phyloP scores from a whole-genome alignment of 768 basidiomycete genomes.

The Cystobasidium tubakii region DNA sequence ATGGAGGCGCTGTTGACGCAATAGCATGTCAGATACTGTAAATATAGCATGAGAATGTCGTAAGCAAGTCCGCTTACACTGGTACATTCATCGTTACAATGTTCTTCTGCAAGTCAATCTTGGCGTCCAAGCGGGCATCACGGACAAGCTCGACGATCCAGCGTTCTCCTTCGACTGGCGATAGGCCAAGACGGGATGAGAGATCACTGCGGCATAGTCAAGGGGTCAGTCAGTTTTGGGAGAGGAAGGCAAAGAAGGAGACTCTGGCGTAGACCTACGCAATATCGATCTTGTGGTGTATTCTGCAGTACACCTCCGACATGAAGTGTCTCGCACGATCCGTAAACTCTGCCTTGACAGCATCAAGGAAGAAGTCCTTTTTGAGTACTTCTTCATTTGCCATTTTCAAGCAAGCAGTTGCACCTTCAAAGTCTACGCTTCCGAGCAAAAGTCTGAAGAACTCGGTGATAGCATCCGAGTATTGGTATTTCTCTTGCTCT shows the following conservation, averaged over 20 bases:
- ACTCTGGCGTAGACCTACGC: too few relatives aligned
- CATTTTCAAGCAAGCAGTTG: slow-evolving; percentile 67
- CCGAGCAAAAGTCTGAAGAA: slow-evolving; percentile 91
- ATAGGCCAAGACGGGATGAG: slow-evolving; percentile 84
- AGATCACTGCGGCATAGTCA: slow-evolving; percentile 60
- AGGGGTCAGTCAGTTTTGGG: neutral
- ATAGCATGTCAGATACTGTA: neutral
- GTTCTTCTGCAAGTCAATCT: slow-evolving; percentile 86
- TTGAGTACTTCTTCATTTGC: slow-evolving; percentile 60
- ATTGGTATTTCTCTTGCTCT: slow-evolving; percentile 92
- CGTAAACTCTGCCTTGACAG: slow-evolving; percentile 86
- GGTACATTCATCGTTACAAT: slow-evolving; percentile 35
- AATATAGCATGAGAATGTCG: too few relatives aligned
- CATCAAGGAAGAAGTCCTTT: slow-evolving; percentile 88
- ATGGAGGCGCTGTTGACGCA: slow-evolving; percentile 12
- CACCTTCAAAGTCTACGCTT: slow-evolving; percentile 93
- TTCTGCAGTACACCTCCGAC: slow-evolving; percentile 94
- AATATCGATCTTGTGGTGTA: slow-evolving; percentile 65
- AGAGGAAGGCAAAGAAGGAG: neutral
- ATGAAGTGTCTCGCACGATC: slow-evolving; percentile 94
- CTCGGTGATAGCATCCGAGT: slow-evolving; percentile 82
- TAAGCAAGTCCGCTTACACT: slow-evolving; percentile 12
- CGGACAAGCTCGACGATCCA: slow-evolving; percentile 99
- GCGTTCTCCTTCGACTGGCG: slow-evolving; percentile 92
- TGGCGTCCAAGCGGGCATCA: slow-evolving; percentile 95